These are phyloP conservation scores for Phytopythium helicoides DNA, from an alignment of 352 stramenopile genomes.

Conservation along the genomic window DNA sequence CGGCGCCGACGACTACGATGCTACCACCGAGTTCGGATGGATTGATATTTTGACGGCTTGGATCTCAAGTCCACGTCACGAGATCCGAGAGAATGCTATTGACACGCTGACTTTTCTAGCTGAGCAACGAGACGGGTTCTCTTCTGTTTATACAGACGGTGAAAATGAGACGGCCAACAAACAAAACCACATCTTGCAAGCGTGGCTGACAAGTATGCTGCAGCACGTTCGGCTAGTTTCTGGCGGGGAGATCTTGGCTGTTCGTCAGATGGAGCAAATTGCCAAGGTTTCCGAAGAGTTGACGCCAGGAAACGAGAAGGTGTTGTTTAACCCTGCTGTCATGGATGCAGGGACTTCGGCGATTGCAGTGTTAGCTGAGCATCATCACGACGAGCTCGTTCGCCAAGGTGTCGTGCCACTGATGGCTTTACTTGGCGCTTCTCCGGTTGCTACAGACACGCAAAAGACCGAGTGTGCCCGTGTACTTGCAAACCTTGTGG, in stretches of 20 bases:
- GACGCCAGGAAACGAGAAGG: slow-evolving; percentile 71
- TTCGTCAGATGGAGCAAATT: slow-evolving; percentile 78
- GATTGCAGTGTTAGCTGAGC: slow-evolving; percentile 63
- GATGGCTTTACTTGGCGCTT: slow-evolving; percentile 49
- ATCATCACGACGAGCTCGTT: slow-evolving; percentile 63
- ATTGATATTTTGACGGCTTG: slow-evolving; percentile 78
- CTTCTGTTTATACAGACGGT: slow-evolving; percentile 1
- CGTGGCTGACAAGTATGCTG: slow-evolving; percentile 75
- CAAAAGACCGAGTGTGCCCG: slow-evolving; percentile 61
- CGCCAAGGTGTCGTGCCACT: slow-evolving; percentile 61
- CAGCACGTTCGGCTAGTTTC: slow-evolving; percentile 62
- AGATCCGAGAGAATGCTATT: slow-evolving; percentile 65
- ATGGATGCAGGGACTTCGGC: slow-evolving; percentile 67
- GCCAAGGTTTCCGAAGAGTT: slow-evolving; percentile 69
- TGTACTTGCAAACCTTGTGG: slow-evolving; percentile 75
- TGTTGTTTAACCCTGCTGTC: slow-evolving; percentile 67
- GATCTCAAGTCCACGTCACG: slow-evolving; percentile 47
- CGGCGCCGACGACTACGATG: slow-evolving; percentile 75
- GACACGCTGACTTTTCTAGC: slow-evolving; percentile 63
- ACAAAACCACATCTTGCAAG: slow-evolving; percentile 68
- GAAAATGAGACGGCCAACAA: slow-evolving; percentile 24
- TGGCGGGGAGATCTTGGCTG: slow-evolving; percentile 62
- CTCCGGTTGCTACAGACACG: slow-evolving; percentile 19
- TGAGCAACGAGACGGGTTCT: slow-evolving; percentile 22
- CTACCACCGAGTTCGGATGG: slow-evolving; percentile 74